A percentile compares a stretch with the other conserved stretches of the same genome.
phyloP scores from a whole-genome alignment of 176 grass and related monocot species.

The Oryza glumipatula region DNA sequence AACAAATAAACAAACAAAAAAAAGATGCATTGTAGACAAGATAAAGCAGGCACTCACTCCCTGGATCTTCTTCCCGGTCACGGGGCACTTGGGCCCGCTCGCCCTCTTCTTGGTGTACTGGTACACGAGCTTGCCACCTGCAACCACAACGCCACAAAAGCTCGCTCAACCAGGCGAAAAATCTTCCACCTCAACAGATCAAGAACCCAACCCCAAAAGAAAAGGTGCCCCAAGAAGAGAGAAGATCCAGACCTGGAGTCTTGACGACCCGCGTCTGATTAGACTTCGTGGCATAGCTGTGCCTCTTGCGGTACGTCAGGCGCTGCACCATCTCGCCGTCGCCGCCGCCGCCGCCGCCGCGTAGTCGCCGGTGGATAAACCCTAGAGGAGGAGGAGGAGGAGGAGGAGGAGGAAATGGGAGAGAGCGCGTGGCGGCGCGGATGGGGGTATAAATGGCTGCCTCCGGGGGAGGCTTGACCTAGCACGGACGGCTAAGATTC shows the following conservation, averaged over 20 bases:
- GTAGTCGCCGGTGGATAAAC: conserved; percentile 28
- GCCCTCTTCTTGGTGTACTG: conserved; percentile 96
- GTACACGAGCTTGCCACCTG: conserved; percentile 93
- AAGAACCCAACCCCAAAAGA: background rate
- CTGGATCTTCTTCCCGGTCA: conserved; percentile 96
- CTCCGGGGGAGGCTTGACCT: conserved; percentile 37
- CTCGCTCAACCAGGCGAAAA: background rate
- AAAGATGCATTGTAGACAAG: background rate
- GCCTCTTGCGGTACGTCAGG: conserved; percentile 88
- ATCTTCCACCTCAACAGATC: background rate
- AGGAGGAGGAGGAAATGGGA: background rate
- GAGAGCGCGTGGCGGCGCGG: conserved; percentile 13
- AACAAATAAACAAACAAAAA: background rate
- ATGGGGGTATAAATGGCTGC: conserved; percentile 45
- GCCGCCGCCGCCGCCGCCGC: conserved; percentile 1
- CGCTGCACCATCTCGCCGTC: conserved; percentile 71
- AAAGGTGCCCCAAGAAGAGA: background rate
- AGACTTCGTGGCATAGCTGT: conserved; percentile 97
- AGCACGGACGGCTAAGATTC: conserved; percentile 56
- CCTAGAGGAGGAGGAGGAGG: conserved; percentile 23
- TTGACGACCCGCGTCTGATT: conserved; percentile 97
- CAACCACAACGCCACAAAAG: background rate
- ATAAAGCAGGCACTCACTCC: conserved; percentile 55
- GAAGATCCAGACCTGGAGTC: conserved; percentile 67
- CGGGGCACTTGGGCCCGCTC: conserved; percentile 90